Conservation (phyloP, 2,329 filamentous ascomycete species). For the Beauveria australis region DNA sequence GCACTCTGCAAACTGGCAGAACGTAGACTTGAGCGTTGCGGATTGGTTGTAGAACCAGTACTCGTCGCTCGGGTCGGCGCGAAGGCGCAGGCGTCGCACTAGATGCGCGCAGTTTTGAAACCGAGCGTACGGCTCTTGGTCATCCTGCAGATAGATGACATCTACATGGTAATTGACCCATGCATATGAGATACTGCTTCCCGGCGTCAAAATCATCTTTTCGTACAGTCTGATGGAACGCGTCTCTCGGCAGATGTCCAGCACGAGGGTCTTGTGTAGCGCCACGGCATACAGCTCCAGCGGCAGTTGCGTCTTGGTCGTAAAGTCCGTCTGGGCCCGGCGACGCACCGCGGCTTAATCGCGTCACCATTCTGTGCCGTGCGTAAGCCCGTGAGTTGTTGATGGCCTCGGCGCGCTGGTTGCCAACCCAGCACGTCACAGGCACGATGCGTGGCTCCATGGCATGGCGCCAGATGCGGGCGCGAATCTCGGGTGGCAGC, state of each 20-base stretch:
- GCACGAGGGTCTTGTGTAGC: neutral
- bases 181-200: neutral
- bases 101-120: neutral
- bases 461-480: neutral
- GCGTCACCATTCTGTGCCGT: neutral
- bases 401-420: neutral
- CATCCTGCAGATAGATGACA: neutral
- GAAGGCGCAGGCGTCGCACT: neutral
- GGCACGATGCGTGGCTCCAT: neutral
- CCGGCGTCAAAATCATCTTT: neutral
- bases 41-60: neutral
- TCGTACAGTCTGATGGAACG: neutral
- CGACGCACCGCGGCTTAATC: neutral
- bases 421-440: neutral
- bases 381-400: neutral
- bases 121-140: neutral
- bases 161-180: neutral
- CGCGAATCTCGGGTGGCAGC: constrained; percentile 1
- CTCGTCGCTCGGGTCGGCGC: neutral
- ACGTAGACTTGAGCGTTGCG: neutral
- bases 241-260: neutral
- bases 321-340: neutral
- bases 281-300: neutral
- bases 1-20: neutral
- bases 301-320: neutral